Base-by-base conservation (phyloP, 2,329 filamentous ascomycete species). In the Colletotrichum godetiae region DNA sequence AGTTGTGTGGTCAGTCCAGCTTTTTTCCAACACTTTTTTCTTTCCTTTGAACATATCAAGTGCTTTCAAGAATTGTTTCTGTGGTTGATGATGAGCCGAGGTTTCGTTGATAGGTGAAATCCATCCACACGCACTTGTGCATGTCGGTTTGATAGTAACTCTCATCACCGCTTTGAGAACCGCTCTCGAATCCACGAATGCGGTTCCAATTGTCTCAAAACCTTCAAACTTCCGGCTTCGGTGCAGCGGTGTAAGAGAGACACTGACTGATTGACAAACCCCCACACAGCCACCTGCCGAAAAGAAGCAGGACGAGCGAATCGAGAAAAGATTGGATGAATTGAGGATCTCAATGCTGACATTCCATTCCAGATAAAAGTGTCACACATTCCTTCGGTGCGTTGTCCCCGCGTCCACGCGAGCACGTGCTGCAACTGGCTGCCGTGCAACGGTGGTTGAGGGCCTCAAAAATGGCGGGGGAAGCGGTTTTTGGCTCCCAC, bases 391-490 rank as follows among this genome's bases (percentile, higher is more conserved):
- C 53, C 46, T 70, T 49, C 13, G 31, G 29, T 70, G 55, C 46
- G 56, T 42, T 65, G 60, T 65, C 42, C 60, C 70, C 60, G 56
- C 70, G 56, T 65, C 55, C 53, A 35, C 13, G 22, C 22, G 27
- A 69, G 19, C 67, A 70, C 60, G 46, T 73, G 67, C 70, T 61
- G 46, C 42, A 46, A 37, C 46, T 73, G 60, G 67, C 55, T 73
- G 67, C 35, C 31, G 67, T 61, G 60, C 70, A n/a, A 70, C 67
- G 37, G 13, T 42, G n/a, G 35, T 61, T 37, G 70, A 70, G 22
- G 70, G 70, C 70, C 70, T 73, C 67, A 61, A 61, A 65, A 69
- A 46, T 22, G 60, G 19, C 22, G 56, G 22, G 55, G 49, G 5
- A 10, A 37, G 67, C 13, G 62, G 24, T 31, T 31, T 24, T 59